Conservation (phyloP, 2,329 filamentous ascomycete genomes). For the Sporothrix protearum region DNA sequence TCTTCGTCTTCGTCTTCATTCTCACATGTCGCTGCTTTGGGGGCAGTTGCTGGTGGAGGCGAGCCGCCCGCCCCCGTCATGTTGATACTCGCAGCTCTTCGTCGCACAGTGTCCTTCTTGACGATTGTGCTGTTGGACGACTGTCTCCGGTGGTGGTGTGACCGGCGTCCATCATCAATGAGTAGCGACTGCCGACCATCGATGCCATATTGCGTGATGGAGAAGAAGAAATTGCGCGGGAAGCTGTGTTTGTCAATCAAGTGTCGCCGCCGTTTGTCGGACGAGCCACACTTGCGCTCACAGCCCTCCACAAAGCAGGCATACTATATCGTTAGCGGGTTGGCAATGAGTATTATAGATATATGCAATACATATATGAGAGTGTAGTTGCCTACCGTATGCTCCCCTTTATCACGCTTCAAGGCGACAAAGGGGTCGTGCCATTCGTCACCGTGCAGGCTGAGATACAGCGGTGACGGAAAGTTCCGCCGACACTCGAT, state of each 20-base stretch:
- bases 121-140: slow-evolving; percentile 43
- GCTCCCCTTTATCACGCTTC: slow-evolving; percentile 74
- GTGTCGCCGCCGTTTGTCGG: slow-evolving; percentile 80
- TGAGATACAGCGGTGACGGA: slow-evolving; percentile 74
- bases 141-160: slow-evolving; percentile 45
- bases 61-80: not conserved
- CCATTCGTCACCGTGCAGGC: slow-evolving; percentile 83
- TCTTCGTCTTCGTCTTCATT: not conserved
- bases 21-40: not conserved
- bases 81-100: slow-evolving; percentile 8
- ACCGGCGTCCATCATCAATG: slow-evolving; percentile 45
- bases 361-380: too few species aligned
- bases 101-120: slow-evolving; percentile 31
- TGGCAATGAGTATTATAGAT: not conserved
- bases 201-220: slow-evolving; percentile 82
- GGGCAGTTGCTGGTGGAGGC: not conserved
- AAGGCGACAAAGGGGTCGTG: slow-evolving; percentile 78
- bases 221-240: slow-evolving; percentile 83
- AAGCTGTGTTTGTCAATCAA: slow-evolving; percentile 94
- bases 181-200: slow-evolving; percentile 80
- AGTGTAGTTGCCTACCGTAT: slow-evolving; percentile 69
- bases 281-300: slow-evolving; percentile 76
- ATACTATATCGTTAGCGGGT: slow-evolving; percentile 51
- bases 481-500: slow-evolving; percentile 82
- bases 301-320: slow-evolving; percentile 88